Conservation (phyloP, 148 eudicot genomes). For the Nepenthes gracilis region DNA sequence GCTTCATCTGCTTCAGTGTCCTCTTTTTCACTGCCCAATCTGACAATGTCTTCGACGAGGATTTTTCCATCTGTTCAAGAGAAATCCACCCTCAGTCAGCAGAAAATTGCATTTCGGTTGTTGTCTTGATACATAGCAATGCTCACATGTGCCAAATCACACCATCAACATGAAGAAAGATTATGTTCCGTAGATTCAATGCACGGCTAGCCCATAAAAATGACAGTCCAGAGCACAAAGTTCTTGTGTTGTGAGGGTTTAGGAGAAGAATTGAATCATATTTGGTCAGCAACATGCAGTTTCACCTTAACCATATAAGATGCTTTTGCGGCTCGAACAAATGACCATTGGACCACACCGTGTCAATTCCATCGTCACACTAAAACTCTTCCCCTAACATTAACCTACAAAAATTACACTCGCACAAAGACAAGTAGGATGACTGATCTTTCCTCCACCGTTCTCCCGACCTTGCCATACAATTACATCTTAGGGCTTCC, state of each 20-base stretch:
- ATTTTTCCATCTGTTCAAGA: slow-evolving; percentile 25
- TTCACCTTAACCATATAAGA: too few species aligned
- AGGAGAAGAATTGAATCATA: neutral
- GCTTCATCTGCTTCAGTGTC: slow-evolving; percentile 20
- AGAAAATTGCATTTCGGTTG: neutral
- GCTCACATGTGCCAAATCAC: neutral
- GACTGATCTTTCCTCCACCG: neutral
- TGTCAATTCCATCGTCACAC: too few species aligned
- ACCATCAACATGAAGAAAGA: too few species aligned
- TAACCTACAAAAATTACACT: too few species aligned
- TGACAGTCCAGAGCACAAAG: neutral
- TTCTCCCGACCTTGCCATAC: too few species aligned
- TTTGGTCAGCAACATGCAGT: neutral
- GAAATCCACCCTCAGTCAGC: neutral
- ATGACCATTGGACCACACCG: too few species aligned
- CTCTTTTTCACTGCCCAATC: slow-evolving; percentile 25
- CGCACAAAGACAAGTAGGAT: too few species aligned
- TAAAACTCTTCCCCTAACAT: too few species aligned
- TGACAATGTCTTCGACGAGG: slow-evolving; percentile 39
- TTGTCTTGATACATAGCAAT: neutral
- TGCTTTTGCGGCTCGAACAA: too few species aligned
- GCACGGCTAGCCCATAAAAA: too few species aligned
- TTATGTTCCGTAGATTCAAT: too few species aligned
- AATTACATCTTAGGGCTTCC: too few species aligned
- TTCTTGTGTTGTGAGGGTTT: neutral